These are phyloP conservation scores for Penicillium silybi DNA, from an alignment of 495 filamentous ascomycete species.

Conservation along the genomic window DNA sequence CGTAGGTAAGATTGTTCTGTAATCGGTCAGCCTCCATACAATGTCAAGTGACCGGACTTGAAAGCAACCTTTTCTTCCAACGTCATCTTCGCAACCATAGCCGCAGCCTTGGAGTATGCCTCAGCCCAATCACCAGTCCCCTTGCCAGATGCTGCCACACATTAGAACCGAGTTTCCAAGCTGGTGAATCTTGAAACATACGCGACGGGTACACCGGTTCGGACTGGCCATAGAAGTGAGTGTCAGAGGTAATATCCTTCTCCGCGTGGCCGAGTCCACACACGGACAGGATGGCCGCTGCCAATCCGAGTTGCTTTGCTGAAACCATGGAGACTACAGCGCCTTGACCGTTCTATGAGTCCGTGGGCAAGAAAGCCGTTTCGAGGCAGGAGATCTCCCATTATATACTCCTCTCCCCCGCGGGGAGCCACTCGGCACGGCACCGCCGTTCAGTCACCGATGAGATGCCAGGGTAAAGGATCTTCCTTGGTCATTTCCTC, in stretches of 20 bases:
- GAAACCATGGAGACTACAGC: slow-evolving; percentile 4
- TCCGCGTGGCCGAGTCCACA: slow-evolving; percentile 14
- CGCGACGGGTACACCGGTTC: slow-evolving; percentile 53
- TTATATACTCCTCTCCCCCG: slow-evolving; percentile 3
- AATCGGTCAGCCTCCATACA: neutral
- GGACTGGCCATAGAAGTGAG: slow-evolving; percentile 53
- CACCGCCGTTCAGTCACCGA: neutral
- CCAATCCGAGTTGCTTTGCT: slow-evolving; percentile 9
- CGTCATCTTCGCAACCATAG: slow-evolving; percentile 52
- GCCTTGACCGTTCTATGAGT: neutral
- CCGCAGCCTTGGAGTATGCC: slow-evolving; percentile 46
- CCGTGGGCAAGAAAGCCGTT: neutral
- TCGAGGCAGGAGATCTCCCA: neutral
- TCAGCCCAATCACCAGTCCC: slow-evolving; percentile 41
- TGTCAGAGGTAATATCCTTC: slow-evolving; percentile 20
- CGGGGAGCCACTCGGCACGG: neutral
- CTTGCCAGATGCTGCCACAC: slow-evolving; percentile 7
- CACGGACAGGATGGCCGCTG: slow-evolving; percentile 14
- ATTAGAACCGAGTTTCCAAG: neutral
- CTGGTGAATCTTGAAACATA: slow-evolving; percentile 10
- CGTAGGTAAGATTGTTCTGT: slow-evolving; percentile 47
- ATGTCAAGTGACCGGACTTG: neutral
- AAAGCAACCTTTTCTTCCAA: slow-evolving; percentile 51
- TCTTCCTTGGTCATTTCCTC: slow-evolving; percentile 1
- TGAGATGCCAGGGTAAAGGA: neutral